phyloP scores from a whole-genome alignment of 2,329 filamentous ascomycete species.

The Fusarium fracticaudum region DNA sequence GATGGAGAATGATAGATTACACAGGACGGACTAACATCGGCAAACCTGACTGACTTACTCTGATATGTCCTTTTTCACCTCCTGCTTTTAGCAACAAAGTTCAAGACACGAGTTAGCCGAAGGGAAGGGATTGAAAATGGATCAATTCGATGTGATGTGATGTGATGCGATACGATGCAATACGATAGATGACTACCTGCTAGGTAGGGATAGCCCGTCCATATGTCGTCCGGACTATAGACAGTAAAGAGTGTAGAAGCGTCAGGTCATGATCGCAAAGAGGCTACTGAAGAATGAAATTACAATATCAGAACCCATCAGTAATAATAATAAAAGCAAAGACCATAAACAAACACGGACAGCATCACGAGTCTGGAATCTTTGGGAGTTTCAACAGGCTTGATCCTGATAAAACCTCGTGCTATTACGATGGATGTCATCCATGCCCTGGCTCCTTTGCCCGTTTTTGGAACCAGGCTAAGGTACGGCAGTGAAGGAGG shows the following conservation, averaged over 20 bases:
- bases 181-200: neutral
- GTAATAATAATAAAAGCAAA: slow-evolving; percentile 20
- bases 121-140: neutral
- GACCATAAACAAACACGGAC: slow-evolving; percentile 20
- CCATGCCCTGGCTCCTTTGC: neutral
- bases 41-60: neutral
- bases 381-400: slow-evolving; percentile 14
- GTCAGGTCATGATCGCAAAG: slow-evolving; percentile 1
- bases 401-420: slow-evolving; percentile 25
- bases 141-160: neutral
- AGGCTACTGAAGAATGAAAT: neutral
- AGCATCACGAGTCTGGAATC: neutral
- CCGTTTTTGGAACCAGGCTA: slow-evolving; percentile 11
- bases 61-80: neutral
- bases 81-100: neutral
- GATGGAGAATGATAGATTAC: slow-evolving; percentile 2
- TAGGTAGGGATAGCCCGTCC: slow-evolving; percentile 26
- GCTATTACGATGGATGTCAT: slow-evolving; percentile 2
- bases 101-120: slow-evolving; percentile 17
- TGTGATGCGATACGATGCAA: neutral
- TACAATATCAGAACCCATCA: neutral
- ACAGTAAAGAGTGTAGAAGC: neutral
- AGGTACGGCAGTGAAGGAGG: slow-evolving; percentile 6
- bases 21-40: slow-evolving; percentile 11
- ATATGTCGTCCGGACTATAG: slow-evolving; percentile 23